Conservation (phyloP, 1,139 yeast species). For the Sugiyamaella grinbergsii region DNA sequence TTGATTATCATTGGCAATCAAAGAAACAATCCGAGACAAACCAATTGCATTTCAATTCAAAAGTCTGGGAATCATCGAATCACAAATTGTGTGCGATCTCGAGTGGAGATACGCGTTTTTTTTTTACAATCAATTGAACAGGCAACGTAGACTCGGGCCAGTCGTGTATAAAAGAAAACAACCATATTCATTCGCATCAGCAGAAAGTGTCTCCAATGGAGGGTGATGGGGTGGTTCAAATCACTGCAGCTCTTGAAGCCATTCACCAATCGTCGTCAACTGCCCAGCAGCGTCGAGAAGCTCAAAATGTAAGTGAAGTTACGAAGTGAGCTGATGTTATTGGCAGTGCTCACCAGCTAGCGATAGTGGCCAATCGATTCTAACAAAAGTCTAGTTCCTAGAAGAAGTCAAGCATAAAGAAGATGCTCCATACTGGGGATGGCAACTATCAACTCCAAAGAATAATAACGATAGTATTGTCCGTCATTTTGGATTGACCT, state of each 20-base stretch:
- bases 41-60: too few species aligned
- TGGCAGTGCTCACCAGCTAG: constrained; percentile 14
- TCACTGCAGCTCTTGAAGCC: constrained; percentile 73
- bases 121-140: too few species aligned
- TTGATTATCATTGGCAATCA: not conserved
- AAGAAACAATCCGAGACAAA: not conserved
- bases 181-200: not conserved
- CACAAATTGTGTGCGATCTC: too few species aligned
- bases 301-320: constrained; percentile 43
- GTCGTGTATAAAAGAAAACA: too few species aligned
- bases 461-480: constrained; percentile 67
- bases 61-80: too few species aligned
- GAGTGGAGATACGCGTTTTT: too few species aligned
- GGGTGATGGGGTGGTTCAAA: constrained; percentile 41
- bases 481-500: constrained; percentile 85
- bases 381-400: constrained; percentile 48
- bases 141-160: too few species aligned
- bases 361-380: not conserved
- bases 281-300: constrained; percentile 50
- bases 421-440: constrained; percentile 93
- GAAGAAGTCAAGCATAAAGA: constrained; percentile 75
- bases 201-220: constrained; percentile 29
- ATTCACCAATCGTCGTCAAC: constrained; percentile 74
- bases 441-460: constrained; percentile 71
- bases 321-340: constrained; percentile 11